Percentiles rank a stretch among this genome's conserved stretches.
Evolutionary conservation across 2,329 filamentous ascomycete genomes (phyloP).

Genomic region (Neofusicoccum sp.): DNA sequence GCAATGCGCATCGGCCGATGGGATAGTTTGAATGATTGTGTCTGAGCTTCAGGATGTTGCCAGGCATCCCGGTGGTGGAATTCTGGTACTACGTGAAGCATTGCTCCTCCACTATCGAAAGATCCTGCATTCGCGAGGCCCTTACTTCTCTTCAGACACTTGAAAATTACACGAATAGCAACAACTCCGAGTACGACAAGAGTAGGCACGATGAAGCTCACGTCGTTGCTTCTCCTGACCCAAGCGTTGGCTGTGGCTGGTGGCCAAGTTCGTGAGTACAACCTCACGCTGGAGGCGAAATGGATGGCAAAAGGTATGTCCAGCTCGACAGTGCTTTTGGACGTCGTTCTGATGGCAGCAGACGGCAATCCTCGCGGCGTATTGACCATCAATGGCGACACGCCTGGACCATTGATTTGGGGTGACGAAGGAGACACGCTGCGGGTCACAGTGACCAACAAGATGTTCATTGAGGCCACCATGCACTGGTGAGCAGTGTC

Average conservation of each 20-base stretch:
- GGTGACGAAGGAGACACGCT: conserved; percentile 23
- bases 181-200: too few relatives aligned
- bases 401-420: conserved; percentile 43
- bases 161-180: too few relatives aligned
- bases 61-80: too few relatives aligned
- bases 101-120: too few relatives aligned
- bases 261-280: conserved; percentile 20
- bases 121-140: too few relatives aligned
- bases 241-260: neutral
- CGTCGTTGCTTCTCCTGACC: neutral
- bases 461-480: conserved; percentile 48
- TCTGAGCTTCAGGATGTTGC: too few relatives aligned
- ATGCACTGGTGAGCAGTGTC: conserved; percentile 51
- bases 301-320: conserved; percentile 19
- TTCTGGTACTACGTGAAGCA: too few relatives aligned
- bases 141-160: too few relatives aligned
- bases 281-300: conserved; percentile 21
- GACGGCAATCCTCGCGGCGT: conserved; percentile 20
- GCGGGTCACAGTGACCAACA: conserved; percentile 43
- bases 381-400: conserved; percentile 39
- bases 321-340: neutral
- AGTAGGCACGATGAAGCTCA: neutral
- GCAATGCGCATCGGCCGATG: too few relatives aligned
- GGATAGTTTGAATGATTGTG: too few relatives aligned
- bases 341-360: neutral